These are phyloP conservation scores for Diaporthe eres DNA, from an alignment of 2,329 filamentous ascomycete genomes.

Conservation along the genomic window DNA sequence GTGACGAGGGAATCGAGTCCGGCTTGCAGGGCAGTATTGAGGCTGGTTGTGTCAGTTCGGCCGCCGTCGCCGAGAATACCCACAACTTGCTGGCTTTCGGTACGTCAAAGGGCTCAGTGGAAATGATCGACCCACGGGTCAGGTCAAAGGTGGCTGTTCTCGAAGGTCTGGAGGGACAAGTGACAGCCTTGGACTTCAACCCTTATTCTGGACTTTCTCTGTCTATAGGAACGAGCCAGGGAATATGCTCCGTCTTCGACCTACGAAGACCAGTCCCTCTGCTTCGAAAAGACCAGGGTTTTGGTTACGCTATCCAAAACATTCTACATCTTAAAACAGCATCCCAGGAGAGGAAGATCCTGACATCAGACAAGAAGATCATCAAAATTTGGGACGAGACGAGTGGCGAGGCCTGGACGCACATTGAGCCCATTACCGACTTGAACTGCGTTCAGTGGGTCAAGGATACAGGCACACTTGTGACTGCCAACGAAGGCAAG, in stretches of 20 bases:
- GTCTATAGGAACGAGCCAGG: slow-evolving; percentile 88
- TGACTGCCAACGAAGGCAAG: slow-evolving; percentile 96
- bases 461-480: slow-evolving; percentile 91
- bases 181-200: slow-evolving; percentile 91
- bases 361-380: slow-evolving; percentile 93
- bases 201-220: slow-evolving; percentile 83
- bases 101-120: slow-evolving; percentile 93
- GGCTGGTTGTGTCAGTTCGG: slow-evolving; percentile 89
- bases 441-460: slow-evolving; percentile 96
- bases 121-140: slow-evolving; percentile 94
- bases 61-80: slow-evolving; percentile 86
- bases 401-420: slow-evolving; percentile 91
- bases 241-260: slow-evolving; percentile 92
- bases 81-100: slow-evolving; percentile 95
- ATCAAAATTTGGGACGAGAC: slow-evolving; percentile 96
- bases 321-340: slow-evolving; percentile 79
- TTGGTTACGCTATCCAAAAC: slow-evolving; percentile 92
- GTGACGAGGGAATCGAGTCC: slow-evolving; percentile 80
- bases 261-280: slow-evolving; percentile 88
- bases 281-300: slow-evolving; percentile 94
- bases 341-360: slow-evolving; percentile 86
- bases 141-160: slow-evolving; percentile 86
- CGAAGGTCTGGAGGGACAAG: slow-evolving; percentile 76
- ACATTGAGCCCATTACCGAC: slow-evolving; percentile 93
- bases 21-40: slow-evolving; percentile 89